These are phyloP conservation scores for Talaromyces amestolkiae DNA, from an alignment of 2,329 filamentous ascomycete species.

Conservation along the genomic window DNA sequence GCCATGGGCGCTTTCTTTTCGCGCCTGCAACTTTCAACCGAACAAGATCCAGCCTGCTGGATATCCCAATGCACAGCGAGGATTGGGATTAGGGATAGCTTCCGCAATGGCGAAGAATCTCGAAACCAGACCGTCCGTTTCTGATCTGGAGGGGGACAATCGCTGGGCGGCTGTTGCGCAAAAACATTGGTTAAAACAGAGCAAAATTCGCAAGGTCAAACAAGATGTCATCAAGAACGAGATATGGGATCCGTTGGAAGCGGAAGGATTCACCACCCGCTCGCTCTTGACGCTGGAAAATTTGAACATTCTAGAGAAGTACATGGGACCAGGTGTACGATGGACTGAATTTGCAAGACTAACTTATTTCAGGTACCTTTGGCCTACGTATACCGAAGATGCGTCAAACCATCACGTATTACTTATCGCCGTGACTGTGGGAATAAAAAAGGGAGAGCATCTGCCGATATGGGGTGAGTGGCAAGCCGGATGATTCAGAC, in stretches of 20 bases:
- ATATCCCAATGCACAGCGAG: slow-evolving; percentile 22
- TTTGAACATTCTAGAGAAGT: slow-evolving; percentile 84
- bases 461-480: slow-evolving; percentile 80
- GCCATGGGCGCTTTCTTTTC: slow-evolving; percentile 10
- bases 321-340: slow-evolving; percentile 24
- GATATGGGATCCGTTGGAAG: slow-evolving; percentile 86
- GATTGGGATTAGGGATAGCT: slow-evolving; percentile 42
- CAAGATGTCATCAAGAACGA: slow-evolving; percentile 77
- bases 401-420: slow-evolving; percentile 90
- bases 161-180: slow-evolving; percentile 68
- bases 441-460: slow-evolving; percentile 83
- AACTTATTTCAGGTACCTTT: slow-evolving; percentile 67
- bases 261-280: slow-evolving; percentile 72
- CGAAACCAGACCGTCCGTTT: slow-evolving; percentile 43
- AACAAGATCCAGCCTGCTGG: slow-evolving; percentile 9
- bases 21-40: slow-evolving; percentile 12
- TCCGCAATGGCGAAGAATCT: slow-evolving; percentile 59
- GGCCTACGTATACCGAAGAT: slow-evolving; percentile 87
- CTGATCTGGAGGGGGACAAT: slow-evolving; percentile 43
- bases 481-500: neutral
- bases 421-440: slow-evolving; percentile 78
- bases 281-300: slow-evolving; percentile 82
- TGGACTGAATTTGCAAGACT: slow-evolving; percentile 22
- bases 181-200: slow-evolving; percentile 75
- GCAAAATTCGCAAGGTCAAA: slow-evolving; percentile 73